A percentile compares a stretch with the other conserved stretches of the same genome.
Evolutionary conservation across 2,329 filamentous ascomycete species (phyloP).

Genomic region (Tolypocladium sp.): DNA sequence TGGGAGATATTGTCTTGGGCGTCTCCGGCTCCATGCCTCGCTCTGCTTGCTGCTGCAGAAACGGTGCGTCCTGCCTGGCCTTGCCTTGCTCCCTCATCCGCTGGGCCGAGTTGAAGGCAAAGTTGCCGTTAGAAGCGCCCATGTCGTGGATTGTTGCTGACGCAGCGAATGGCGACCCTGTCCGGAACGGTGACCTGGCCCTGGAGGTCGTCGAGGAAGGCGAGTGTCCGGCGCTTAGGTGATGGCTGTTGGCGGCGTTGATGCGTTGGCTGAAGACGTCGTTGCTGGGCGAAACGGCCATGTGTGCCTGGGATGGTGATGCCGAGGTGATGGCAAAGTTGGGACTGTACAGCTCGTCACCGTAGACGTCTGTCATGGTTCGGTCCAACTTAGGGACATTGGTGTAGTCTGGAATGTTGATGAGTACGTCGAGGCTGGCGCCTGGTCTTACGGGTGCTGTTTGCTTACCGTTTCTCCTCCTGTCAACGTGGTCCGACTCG

Average conservation of each 20-base stretch:
- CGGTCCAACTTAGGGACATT: conserved; percentile 69
- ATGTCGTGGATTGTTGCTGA: conserved; percentile 36
- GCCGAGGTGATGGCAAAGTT: conserved; percentile 51
- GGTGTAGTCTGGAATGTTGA: conserved; percentile 28
- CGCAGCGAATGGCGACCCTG: conserved; percentile 52
- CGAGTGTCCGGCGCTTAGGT: conserved; percentile 50
- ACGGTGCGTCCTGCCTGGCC: conserved; percentile 46
- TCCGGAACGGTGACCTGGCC: conserved; percentile 73
- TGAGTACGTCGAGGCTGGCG: conserved; percentile 32
- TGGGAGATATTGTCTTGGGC: conserved; percentile 87
- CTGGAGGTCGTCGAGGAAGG: conserved; percentile 41
- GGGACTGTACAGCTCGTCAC: conserved; percentile 77
- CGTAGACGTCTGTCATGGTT: conserved; percentile 77
- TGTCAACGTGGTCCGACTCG: conserved; percentile 39
- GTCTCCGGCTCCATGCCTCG: conserved; percentile 34
- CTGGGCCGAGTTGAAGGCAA: conserved; percentile 43
- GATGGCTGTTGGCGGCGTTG: conserved; percentile 69
- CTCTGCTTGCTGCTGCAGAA: conserved; percentile 30
- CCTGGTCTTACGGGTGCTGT: not conserved
- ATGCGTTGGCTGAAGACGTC: conserved; percentile 66
- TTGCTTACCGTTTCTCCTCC: conserved; percentile 45
- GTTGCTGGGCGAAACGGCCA: conserved; percentile 38
- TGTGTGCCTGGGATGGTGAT: conserved; percentile 36
- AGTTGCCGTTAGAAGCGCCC: conserved; percentile 8
- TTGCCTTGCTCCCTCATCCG: conserved; percentile 53